Evolutionary conservation across 2,329 filamentous ascomycete genomes (phyloP).

Genomic region (Chrysoporthe deuterocubensis): DNA sequence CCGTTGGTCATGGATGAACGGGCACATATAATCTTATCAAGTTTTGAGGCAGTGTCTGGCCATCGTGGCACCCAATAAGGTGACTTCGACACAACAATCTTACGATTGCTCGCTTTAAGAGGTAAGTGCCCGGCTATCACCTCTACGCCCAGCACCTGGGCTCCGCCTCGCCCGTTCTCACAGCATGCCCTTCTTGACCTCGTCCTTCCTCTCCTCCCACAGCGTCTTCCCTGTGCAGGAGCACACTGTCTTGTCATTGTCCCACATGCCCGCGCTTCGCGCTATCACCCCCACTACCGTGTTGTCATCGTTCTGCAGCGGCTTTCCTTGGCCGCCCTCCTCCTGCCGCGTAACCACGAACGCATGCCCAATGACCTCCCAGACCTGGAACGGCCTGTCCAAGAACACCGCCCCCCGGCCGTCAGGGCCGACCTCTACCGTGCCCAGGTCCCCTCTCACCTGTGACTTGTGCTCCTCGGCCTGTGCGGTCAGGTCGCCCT

Average conservation of each 20-base stretch:
- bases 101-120: background rate
- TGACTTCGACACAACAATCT: slow-evolving; percentile 1
- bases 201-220: slow-evolving; percentile 94
- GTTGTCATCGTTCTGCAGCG: slow-evolving; percentile 74
- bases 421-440: slow-evolving; percentile 73
- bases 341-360: slow-evolving; percentile 78
- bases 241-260: slow-evolving; percentile 98
- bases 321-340: slow-evolving; percentile 58
- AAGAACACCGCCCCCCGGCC: slow-evolving; percentile 81
- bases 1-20: background rate
- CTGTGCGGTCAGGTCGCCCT: slow-evolving; percentile 42
- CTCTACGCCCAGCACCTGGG: background rate
- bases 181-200: slow-evolving; percentile 88
- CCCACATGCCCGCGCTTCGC: slow-evolving; percentile 95
- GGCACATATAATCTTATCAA: background rate
- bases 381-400: slow-evolving; percentile 82
- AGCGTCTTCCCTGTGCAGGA: slow-evolving; percentile 97
- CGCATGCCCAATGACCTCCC: slow-evolving; percentile 94
- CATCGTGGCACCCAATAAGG: background rate
- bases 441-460: slow-evolving; percentile 70
- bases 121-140: too few species aligned
- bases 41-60: background rate
- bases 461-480: slow-evolving; percentile 49
- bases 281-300: slow-evolving; percentile 94
- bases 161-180: slow-evolving; percentile 47